Evolutionary conservation across 129 eudicot species (phyloP).

Genomic region (Chrysanthemum seticuspe): DNA sequence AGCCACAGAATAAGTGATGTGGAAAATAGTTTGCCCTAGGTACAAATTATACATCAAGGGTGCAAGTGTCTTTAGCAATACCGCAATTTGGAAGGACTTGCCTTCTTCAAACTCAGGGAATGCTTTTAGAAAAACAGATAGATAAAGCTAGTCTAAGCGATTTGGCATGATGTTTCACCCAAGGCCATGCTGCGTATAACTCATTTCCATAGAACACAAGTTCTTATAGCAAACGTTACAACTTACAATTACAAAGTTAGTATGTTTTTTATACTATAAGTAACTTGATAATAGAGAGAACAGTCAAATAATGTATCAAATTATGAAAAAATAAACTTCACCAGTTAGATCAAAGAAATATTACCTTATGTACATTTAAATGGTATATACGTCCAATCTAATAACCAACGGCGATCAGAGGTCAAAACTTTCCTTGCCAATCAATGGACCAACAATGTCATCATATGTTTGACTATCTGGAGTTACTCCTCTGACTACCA

Average conservation of each 20-base stretch:
- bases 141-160: too few relatives aligned
- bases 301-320: not conserved
- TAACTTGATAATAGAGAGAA: not conserved
- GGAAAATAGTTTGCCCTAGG: not conserved
- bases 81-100: not conserved
- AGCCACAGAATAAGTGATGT: not conserved
- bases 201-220: not conserved
- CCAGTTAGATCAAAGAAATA: not conserved
- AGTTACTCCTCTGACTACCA: constrained; percentile 54
- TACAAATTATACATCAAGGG: not conserved
- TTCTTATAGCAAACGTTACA: not conserved
- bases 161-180: too few relatives aligned
- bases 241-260: not conserved
- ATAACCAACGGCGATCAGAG: constrained; percentile 11
- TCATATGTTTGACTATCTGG: constrained; percentile 50
- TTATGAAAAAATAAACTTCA: not conserved
- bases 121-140: too few relatives aligned
- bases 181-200: too few relatives aligned
- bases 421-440: constrained; percentile 17
- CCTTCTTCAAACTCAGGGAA: not conserved
- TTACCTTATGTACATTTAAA: constrained; percentile 18
- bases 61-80: constrained; percentile 9
- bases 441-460: constrained; percentile 41
- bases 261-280: not conserved
- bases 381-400: constrained; percentile 4